Conservation (phyloP, 768 basidiomycete species). For the Bullera alba region DNA sequence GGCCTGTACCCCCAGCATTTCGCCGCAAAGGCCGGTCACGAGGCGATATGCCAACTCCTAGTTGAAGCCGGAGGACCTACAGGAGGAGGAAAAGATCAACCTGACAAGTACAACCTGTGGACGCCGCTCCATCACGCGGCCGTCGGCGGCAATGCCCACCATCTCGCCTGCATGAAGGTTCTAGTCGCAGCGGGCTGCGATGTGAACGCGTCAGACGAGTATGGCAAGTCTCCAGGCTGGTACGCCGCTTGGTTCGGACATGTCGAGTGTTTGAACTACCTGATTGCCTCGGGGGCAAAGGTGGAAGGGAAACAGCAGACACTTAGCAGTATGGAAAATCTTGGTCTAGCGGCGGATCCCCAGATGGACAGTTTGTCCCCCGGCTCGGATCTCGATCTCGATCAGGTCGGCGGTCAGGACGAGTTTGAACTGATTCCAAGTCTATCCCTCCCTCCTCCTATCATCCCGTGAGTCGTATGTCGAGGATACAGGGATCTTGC, state of each 20-base stretch:
- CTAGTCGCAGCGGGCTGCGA: conserved; percentile 73
- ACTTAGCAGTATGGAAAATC: conserved; percentile 33
- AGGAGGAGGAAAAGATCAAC: conserved; percentile 62
- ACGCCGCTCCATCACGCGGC: conserved; percentile 94
- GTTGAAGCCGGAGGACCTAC: conserved; percentile 53
- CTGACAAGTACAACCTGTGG: conserved; percentile 98
- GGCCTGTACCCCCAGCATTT: conserved; percentile 97
- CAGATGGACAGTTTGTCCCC: conserved; percentile 39
- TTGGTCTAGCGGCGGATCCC: conserved; percentile 38
- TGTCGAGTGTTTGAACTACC: conserved; percentile 40
- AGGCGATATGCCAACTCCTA: conserved; percentile 71
- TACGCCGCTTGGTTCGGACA: conserved; percentile 89
- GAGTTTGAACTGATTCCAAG: conserved; percentile 88
- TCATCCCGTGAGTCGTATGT: conserved; percentile 67
- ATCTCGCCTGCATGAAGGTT: conserved; percentile 63
- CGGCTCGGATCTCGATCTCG: conserved; percentile 48
- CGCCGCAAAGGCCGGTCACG: conserved; percentile 86
- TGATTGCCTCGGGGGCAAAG: conserved; percentile 36
- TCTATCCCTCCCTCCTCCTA: conserved; percentile 91
- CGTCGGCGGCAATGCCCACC: conserved; percentile 59
- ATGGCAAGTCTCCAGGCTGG: conserved; percentile 74
- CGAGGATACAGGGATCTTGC: not conserved
- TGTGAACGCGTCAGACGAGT: conserved; percentile 72
- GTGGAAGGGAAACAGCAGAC: conserved; percentile 27
- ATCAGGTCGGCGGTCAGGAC: conserved; percentile 48